Percentiles rank a stretch among this genome's conserved stretches.
phyloP scores from a whole-genome alignment of 2,329 filamentous ascomycete genomes.

The Clonostachys solani region DNA sequence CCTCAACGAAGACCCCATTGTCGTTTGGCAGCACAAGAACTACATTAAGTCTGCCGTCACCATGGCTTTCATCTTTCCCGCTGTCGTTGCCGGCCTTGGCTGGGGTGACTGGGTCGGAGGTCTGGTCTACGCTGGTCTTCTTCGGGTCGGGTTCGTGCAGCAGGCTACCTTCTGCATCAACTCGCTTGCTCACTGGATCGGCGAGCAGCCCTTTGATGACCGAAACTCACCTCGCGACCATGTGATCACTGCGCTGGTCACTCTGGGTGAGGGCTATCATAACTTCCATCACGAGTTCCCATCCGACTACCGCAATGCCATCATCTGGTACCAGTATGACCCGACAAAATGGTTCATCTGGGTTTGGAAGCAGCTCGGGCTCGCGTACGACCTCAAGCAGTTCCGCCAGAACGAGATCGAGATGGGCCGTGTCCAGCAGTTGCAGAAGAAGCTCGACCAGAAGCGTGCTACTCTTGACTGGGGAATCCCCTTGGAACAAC shows the following conservation, averaged over 20 bases:
- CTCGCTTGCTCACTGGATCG: conserved; percentile 85
- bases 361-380: conserved; percentile 77
- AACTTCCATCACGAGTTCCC: conserved; percentile 97
- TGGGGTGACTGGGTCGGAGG: conserved; percentile 82
- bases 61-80: conserved; percentile 76
- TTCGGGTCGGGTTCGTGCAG: conserved; percentile 86
- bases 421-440: conserved; percentile 83
- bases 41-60: conserved; percentile 75
- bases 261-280: conserved; percentile 86
- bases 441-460: conserved; percentile 90
- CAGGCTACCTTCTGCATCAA: conserved; percentile 94
- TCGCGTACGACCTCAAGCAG: conserved; percentile 84
- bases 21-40: conserved; percentile 84
- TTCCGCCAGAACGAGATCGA: conserved; percentile 91
- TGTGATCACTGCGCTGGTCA: conserved; percentile 79
- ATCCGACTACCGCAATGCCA: conserved; percentile 88
- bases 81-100: conserved; percentile 68
- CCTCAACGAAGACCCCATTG: conserved; percentile 79
- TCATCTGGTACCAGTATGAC: conserved; percentile 88
- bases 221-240: conserved; percentile 88
- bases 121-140: conserved; percentile 79
- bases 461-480: conserved; percentile 79
- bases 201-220: conserved; percentile 89
- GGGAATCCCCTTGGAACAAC: conserved; percentile 79
- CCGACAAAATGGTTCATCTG: conserved; percentile 89